phyloP scores from a whole-genome alignment of 108 stramenopile species.

The Skeletonema potamos region DNA sequence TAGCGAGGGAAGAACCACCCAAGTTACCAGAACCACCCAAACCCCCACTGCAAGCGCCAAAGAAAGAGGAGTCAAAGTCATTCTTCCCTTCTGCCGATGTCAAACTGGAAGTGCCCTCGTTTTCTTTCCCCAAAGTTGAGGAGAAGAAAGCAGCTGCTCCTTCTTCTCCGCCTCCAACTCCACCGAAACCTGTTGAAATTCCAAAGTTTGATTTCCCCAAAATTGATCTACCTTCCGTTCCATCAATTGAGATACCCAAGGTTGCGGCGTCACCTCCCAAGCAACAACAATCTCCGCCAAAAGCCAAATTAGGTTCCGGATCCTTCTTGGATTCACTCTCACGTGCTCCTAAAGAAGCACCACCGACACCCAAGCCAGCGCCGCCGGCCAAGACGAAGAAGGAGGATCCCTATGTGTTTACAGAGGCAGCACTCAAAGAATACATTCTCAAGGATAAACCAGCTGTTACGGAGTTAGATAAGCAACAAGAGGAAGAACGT shows the following conservation, averaged over 20 bases:
- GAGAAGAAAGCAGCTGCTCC: conserved; percentile 16
- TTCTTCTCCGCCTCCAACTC: conserved; percentile 24
- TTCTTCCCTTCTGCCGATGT: conserved; percentile 39
- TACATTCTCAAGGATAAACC: conserved; percentile 41
- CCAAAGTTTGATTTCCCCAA: conserved; percentile 54
- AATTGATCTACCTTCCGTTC: conserved; percentile 20
- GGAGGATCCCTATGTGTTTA: conserved; percentile 39
- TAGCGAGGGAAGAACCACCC: conserved; percentile 21
- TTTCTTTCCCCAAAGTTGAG: conserved; percentile 30
- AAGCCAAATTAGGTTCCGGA: neutral
- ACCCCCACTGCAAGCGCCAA: conserved; percentile 22
- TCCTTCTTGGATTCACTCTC: conserved; percentile 6
- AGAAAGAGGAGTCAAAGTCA: conserved; percentile 11
- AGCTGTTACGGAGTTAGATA: conserved; percentile 36
- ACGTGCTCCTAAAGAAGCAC: neutral
- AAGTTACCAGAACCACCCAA: conserved; percentile 44
- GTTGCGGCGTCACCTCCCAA: conserved; percentile 9
- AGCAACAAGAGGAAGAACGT: conserved; percentile 35
- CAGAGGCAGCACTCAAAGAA: conserved; percentile 46
- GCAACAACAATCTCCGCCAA: conserved; percentile 12
- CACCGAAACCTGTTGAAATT: conserved; percentile 33
- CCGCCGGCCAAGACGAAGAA: conserved; percentile 25
- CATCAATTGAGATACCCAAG: conserved; percentile 14
- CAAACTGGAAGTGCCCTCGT: conserved; percentile 21
- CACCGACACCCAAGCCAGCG: neutral